phyloP scores from a whole-genome alignment of 305 asterid genomes.

The Solanum chacoense region DNA sequence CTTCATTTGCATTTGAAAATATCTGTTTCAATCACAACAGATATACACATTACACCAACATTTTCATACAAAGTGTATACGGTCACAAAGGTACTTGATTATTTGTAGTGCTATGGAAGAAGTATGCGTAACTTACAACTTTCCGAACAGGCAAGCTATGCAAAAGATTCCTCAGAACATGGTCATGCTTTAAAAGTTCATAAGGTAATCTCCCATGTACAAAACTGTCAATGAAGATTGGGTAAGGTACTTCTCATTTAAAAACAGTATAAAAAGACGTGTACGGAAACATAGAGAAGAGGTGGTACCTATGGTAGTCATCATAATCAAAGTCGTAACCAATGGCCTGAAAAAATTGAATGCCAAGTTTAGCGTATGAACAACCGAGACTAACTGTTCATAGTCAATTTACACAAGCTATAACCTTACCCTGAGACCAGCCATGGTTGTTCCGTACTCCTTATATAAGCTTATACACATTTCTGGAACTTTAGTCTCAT shows the following conservation, averaged over 20 bases:
- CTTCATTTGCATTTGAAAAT: slow-evolving; percentile 88
- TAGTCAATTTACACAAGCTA: background rate
- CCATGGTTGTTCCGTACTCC: slow-evolving; percentile 95
- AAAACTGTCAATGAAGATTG: slow-evolving; percentile 27
- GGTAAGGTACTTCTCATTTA: background rate
- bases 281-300: background rate
- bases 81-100: background rate
- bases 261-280: background rate
- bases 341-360: slow-evolving; percentile 39
- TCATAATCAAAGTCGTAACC: slow-evolving; percentile 79
- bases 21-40: slow-evolving; percentile 34
- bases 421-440: slow-evolving; percentile 66
- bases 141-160: slow-evolving; percentile 65
- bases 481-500: slow-evolving; percentile 49
- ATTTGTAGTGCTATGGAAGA: background rate
- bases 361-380: background rate
- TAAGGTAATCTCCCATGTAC: slow-evolving; percentile 91
- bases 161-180: slow-evolving; percentile 44
- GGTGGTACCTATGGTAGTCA: slow-evolving; percentile 62
- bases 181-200: slow-evolving; percentile 60
- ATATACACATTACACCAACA: background rate
- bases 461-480: slow-evolving; percentile 63
- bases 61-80: background rate
- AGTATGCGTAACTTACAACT: slow-evolving; percentile 43
- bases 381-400: background rate